Percentiles rank a stretch among this genome's conserved stretches.
Conservation (phyloP, 2,329 filamentous ascomycete species). For the Paecilomyces sp. region DNA sequence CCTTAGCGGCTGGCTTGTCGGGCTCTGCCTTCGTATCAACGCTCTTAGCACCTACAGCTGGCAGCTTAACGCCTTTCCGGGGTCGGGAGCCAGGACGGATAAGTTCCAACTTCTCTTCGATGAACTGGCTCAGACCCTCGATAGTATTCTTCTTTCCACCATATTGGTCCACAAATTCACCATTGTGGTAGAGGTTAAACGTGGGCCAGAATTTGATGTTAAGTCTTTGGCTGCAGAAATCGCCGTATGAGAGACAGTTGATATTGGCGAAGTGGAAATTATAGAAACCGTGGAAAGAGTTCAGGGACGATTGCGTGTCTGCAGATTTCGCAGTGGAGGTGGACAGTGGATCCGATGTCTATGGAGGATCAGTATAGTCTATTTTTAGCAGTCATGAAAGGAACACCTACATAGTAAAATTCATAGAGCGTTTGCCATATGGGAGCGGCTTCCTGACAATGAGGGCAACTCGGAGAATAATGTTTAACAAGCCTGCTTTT, state of each 20-base stretch:
- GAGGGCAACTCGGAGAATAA: constrained; percentile 50
- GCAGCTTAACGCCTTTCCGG: constrained; percentile 57
- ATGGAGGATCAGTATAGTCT: background rate
- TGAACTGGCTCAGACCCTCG: constrained; percentile 55
- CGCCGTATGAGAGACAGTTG: constrained; percentile 77
- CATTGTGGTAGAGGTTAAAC: constrained; percentile 73
- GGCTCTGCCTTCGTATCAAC: constrained; percentile 37
- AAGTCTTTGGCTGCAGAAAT: constrained; percentile 61
- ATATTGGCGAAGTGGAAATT: constrained; percentile 80
- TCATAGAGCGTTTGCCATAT: constrained; percentile 90
- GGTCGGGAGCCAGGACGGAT: constrained; percentile 76
- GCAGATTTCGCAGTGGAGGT: constrained; percentile 43
- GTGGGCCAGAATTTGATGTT: constrained; percentile 66
- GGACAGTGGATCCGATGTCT: constrained; percentile 69
- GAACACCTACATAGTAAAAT: constrained; percentile 59
- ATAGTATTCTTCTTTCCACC: constrained; percentile 60
- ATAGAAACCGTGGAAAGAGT: constrained; percentile 74
- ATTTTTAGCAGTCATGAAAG: constrained; percentile 3
- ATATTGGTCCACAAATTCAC: constrained; percentile 57
- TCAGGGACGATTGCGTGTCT: constrained; percentile 45
- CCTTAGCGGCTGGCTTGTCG: constrained; percentile 32
- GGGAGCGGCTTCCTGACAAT: constrained; percentile 75
- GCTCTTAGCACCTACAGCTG: constrained; percentile 58
- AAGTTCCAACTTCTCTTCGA: constrained; percentile 71
- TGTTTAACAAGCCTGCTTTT: constrained; percentile 44